Evolutionary conservation across 1,139 yeast genomes (phyloP).

Genomic region (Kazachstania sp.): DNA sequence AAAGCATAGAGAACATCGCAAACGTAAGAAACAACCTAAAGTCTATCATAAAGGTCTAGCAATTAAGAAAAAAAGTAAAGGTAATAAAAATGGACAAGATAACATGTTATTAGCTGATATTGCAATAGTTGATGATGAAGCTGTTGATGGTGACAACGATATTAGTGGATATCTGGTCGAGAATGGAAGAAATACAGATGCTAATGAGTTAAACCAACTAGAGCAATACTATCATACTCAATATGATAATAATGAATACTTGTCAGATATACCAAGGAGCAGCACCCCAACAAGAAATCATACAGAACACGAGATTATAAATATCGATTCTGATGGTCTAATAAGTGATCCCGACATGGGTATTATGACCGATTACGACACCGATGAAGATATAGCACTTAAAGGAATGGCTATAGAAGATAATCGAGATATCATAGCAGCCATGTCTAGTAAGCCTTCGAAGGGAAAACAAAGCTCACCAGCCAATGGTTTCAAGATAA

Average conservation of each 20-base stretch:
- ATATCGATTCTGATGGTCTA: slow-evolving; percentile 3
- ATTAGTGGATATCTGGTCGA: background rate
- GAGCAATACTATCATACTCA: slow-evolving; percentile 8
- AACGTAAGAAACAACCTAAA: background rate
- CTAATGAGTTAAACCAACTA: slow-evolving; percentile 7
- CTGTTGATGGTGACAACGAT: slow-evolving; percentile 3
- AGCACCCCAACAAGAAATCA: background rate
- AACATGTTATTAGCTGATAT: slow-evolving; percentile 14
- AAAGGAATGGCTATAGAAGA: slow-evolving; percentile 5
- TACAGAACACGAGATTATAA: background rate
- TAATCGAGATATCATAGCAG: slow-evolving; percentile 10
- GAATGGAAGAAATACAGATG: slow-evolving; percentile 2
- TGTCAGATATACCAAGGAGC: slow-evolving; percentile 2
- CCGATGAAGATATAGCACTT: slow-evolving; percentile 2
- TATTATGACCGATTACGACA: background rate
- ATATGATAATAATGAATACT: slow-evolving; percentile 8
- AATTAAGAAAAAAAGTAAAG: slow-evolving; percentile 10
- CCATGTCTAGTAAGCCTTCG: slow-evolving; percentile 7
- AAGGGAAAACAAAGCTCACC: background rate
- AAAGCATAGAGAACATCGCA: background rate
- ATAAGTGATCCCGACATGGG: background rate
- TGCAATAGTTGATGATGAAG: slow-evolving; percentile 12
- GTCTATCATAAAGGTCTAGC: slow-evolving; percentile 19
- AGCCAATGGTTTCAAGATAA: background rate
- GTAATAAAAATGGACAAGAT: slow-evolving; percentile 10